A percentile compares a stretch with the other conserved stretches of the same genome.
Evolutionary conservation across 495 filamentous ascomycete genomes (phyloP).

Genomic region (Stereocaulon alpinum): DNA sequence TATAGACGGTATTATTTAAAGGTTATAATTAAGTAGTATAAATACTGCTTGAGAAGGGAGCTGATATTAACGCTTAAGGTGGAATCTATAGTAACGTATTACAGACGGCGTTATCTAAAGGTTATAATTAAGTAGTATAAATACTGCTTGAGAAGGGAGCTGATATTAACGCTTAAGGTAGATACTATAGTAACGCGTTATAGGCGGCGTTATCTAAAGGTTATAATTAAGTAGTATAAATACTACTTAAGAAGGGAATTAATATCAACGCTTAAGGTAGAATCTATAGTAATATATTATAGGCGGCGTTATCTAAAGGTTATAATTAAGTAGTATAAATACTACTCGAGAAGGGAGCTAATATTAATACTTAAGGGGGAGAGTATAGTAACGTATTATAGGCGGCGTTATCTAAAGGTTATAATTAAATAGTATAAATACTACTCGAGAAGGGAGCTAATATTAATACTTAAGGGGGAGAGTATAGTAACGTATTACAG

Average conservation of each 20-base stretch:
- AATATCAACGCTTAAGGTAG: constrained; percentile 25
- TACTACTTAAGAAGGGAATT: constrained; percentile 19
- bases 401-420: constrained; percentile 16
- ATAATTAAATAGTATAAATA: background rate
- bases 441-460: constrained; percentile 22
- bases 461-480: constrained; percentile 23
- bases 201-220: constrained; percentile 14
- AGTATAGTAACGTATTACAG: constrained; percentile 21
- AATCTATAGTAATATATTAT: constrained; percentile 19
- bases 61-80: constrained; percentile 16
- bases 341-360: no score
- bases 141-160: constrained; percentile 20
- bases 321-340: constrained; percentile 12
- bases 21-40: background rate
- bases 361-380: background rate
- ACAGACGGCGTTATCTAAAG: constrained; percentile 17
- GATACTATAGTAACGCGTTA: constrained; percentile 21
- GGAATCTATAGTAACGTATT: constrained; percentile 21
- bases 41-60: background rate
- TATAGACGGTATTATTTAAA: background rate
- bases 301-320: constrained; percentile 13
- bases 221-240: constrained; percentile 12
- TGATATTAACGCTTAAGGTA: constrained; percentile 24
- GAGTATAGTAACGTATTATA: constrained; percentile 21
- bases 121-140: background rate